Percentiles rank a stretch among this genome's conserved stretches.
phyloP scores from a whole-genome alignment of 441 rosid genomes.

The Adansonia madagascariensis region DNA sequence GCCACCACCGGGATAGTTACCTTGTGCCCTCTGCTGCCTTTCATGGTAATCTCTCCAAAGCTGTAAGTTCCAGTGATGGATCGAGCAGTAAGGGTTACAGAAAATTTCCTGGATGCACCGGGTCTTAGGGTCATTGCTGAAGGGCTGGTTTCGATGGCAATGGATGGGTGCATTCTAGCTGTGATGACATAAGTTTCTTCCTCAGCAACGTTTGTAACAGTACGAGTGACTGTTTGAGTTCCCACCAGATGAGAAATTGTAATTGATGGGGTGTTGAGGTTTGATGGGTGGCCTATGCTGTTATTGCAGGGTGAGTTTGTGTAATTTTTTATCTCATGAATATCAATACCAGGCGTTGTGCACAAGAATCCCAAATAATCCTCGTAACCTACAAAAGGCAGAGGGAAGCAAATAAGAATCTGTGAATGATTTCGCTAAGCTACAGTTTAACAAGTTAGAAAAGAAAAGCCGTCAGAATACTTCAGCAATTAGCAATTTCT shows the following conservation, averaged over 20 bases:
- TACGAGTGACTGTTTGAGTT: constrained; percentile 66
- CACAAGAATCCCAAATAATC: constrained; percentile 94
- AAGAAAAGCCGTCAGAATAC: not conserved
- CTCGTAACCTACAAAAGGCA: constrained; percentile 55
- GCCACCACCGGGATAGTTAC: constrained; percentile 85
- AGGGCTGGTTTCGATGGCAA: constrained; percentile 79
- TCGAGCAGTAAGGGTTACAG: constrained; percentile 71
- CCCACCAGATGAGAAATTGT: constrained; percentile 74
- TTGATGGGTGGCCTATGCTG: constrained; percentile 76
- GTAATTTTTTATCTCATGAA: constrained; percentile 73
- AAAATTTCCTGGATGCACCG: constrained; percentile 64
- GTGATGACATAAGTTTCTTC: constrained; percentile 88
- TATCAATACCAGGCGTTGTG: constrained; percentile 85
- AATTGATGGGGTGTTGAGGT: constrained; percentile 88
- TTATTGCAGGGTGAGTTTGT: constrained; percentile 74
- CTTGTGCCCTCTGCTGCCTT: constrained; percentile 94
- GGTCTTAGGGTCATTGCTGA: constrained; percentile 79
- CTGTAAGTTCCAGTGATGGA: constrained; percentile 69
- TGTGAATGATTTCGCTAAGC: not conserved
- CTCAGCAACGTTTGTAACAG: constrained; percentile 74
- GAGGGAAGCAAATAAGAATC: not conserved
- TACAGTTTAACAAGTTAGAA: not conserved
- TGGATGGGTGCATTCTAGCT: constrained; percentile 76
- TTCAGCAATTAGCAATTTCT: not conserved
- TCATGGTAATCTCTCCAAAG: constrained; percentile 79